These are phyloP conservation scores for Kregervanrija fluxuum DNA, from an alignment of 805 yeast species.

Conservation along the genomic window DNA sequence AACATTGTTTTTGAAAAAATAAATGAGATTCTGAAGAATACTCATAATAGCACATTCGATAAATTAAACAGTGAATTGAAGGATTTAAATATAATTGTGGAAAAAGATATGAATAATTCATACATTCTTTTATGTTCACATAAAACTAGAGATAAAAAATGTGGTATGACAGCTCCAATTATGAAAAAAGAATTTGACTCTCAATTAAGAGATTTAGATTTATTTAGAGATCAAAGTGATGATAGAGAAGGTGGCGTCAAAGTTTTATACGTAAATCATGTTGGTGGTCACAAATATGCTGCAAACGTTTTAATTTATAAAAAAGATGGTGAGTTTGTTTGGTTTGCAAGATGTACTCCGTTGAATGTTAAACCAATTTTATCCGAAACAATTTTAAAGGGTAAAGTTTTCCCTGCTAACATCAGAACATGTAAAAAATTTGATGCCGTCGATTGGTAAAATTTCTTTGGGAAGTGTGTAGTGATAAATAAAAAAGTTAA, in stretches of 20 bases:
- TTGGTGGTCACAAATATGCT: conserved; percentile 94
- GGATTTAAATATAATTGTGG: conserved; percentile 27
- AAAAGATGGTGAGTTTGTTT: conserved; percentile 66
- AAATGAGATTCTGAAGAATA: conserved; percentile 31
- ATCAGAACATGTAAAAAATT: conserved; percentile 55
- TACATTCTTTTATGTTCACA: conserved; percentile 82
- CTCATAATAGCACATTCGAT: conserved; percentile 13
- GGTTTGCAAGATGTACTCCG: conserved; percentile 87
- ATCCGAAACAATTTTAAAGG: conserved; percentile 65
- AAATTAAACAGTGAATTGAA: conserved; percentile 7
- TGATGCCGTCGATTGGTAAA: conserved; percentile 46
- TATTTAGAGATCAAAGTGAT: conserved; percentile 73
- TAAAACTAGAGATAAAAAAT: conserved; percentile 81
- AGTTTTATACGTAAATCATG: conserved; percentile 71
- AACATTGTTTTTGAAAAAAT: conserved; percentile 36
- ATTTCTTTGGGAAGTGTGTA: background rate
- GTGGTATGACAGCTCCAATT: conserved; percentile 91
- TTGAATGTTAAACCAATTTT: conserved; percentile 64
- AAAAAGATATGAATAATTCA: conserved; percentile 33
- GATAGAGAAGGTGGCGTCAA: conserved; percentile 66
- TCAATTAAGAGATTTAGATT: conserved; percentile 61
- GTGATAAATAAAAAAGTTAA: background rate
- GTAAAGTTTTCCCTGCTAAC: conserved; percentile 62
- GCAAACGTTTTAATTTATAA: conserved; percentile 81
- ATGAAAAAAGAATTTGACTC: conserved; percentile 73